Conservation (phyloP, 2,329 filamentous ascomycete genomes). For the Fusarium algeriense region DNA sequence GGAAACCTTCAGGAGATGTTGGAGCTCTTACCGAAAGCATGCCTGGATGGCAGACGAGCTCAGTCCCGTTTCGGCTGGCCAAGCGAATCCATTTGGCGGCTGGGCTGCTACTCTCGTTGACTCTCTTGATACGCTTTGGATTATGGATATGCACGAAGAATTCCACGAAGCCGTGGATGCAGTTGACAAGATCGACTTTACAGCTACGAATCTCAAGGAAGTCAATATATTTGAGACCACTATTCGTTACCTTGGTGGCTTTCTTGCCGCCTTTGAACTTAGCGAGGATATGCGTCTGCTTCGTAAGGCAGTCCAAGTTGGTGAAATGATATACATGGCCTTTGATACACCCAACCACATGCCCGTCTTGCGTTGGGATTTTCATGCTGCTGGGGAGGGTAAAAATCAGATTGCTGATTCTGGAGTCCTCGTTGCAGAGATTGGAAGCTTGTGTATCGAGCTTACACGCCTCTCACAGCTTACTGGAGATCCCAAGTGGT, state of each 20-base stretch:
- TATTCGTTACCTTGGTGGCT: slow-evolving; percentile 77
- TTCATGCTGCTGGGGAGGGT: slow-evolving; percentile 51
- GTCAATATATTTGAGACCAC: slow-evolving; percentile 79
- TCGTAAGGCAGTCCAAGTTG: slow-evolving; percentile 72
- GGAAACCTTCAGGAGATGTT: slow-evolving; percentile 56
- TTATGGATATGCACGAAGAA: slow-evolving; percentile 75
- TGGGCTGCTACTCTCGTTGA: slow-evolving; percentile 78
- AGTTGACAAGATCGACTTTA: slow-evolving; percentile 71
- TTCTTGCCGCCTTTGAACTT: slow-evolving; percentile 77
- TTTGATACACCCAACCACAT: slow-evolving; percentile 78
- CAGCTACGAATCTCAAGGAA: slow-evolving; percentile 57
- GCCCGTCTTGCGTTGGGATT: slow-evolving; percentile 66
- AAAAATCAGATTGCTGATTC: slow-evolving; percentile 48
- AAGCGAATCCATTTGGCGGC: slow-evolving; percentile 71
- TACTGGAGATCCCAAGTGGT: slow-evolving; percentile 79
- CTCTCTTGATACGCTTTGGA: slow-evolving; percentile 77
- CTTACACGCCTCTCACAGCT: slow-evolving; percentile 80
- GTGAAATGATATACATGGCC: slow-evolving; percentile 72
- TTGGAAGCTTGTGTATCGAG: slow-evolving; percentile 77
- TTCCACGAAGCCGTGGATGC: slow-evolving; percentile 73
- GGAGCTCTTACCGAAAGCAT: slow-evolving; percentile 69
- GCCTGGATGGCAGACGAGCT: slow-evolving; percentile 76
- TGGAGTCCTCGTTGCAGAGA: slow-evolving; percentile 59
- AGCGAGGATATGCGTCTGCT: slow-evolving; percentile 69
- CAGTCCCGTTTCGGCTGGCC: slow-evolving; percentile 64